phyloP scores from a whole-genome alignment of 2,329 filamentous ascomycete species.

The Fusarium proliferatum region DNA sequence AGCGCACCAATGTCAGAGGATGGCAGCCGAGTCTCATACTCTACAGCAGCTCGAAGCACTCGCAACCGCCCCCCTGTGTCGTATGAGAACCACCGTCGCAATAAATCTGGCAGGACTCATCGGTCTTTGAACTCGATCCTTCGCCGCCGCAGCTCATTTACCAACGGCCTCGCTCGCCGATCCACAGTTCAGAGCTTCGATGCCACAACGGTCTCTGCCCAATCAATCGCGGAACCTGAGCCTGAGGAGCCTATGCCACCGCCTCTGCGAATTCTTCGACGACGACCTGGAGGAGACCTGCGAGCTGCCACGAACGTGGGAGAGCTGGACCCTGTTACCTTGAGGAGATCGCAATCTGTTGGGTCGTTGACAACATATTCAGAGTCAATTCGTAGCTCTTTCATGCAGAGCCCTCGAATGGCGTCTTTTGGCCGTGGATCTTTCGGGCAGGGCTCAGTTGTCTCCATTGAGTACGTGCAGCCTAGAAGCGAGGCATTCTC shows the following conservation, averaged over 20 bases:
- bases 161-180: constrained; percentile 63
- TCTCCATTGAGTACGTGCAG: constrained; percentile 36
- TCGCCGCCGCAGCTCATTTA: constrained; percentile 69
- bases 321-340: constrained; percentile 63
- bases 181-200: constrained; percentile 70
- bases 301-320: constrained; percentile 74
- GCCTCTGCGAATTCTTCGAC: constrained; percentile 73
- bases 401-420: constrained; percentile 56
- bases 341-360: constrained; percentile 67
- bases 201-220: constrained; percentile 63
- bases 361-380: constrained; percentile 70
- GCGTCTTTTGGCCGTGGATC: constrained; percentile 45
- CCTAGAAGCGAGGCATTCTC: constrained; percentile 63
- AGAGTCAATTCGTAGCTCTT: constrained; percentile 70
- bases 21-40: constrained; percentile 47
- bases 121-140: constrained; percentile 63
- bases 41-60: constrained; percentile 39
- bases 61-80: constrained; percentile 47
- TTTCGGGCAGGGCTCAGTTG: constrained; percentile 24
- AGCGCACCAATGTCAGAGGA: constrained; percentile 49
- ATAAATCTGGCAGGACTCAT: constrained; percentile 61
- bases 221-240: constrained; percentile 61
- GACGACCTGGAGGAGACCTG: constrained; percentile 80
- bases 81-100: constrained; percentile 55
- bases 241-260: constrained; percentile 54